Base-by-base conservation (phyloP, 1,284 basidiomycete species). In the Phellopilus nigrolimitatus region DNA sequence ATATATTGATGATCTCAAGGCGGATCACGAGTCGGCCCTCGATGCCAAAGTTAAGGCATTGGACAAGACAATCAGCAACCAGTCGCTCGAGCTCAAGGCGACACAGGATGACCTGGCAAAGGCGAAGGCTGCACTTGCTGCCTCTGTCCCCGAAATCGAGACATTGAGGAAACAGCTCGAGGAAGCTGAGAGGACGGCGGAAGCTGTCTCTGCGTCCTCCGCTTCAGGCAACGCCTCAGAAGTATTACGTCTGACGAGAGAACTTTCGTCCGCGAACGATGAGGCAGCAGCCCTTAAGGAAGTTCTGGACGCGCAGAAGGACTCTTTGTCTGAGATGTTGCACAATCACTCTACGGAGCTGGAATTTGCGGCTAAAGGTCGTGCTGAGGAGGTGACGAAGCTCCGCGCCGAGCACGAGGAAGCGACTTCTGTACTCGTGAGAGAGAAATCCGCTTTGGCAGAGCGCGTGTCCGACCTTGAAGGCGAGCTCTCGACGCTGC, bases 101-200 rank as follows among this genome's bases (percentile, higher is more conserved):
- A 88, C 89, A 0, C 79, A 83, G 60, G 88, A 91, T 55, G 89
- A 91, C 61, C 79, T 91, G 33, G 63, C 73, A 1, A 91, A 89
- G 68, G 75, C 85, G 6, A 91, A 91, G 66, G 63, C 74, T 1
- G 67, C 74, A 13, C 62, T 80, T 10, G 75, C 80, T 17, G 57
- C 73, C 4, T 69, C 78, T 39, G 72, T 72, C 15, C 63, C 71
- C 2, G 84, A 88, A 58, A 66, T 80, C 10, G 75, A 76, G 50
- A 70, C 57, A 8, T 65, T 87, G 30, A 79, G 74, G 47, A 64
- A 71, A 28, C 85, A 90, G 61, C 72, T 84, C 5, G 83, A 86
- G 55, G 78, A 79, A 42, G 77, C 79, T 19, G 76, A 74, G 38
- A 61, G 61, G 38, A 57, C 66, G 27, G 70, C 74, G 38, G 67